Conservation (phyloP, 2,329 filamentous ascomycete species). For the Epicoccum nigrum region DNA sequence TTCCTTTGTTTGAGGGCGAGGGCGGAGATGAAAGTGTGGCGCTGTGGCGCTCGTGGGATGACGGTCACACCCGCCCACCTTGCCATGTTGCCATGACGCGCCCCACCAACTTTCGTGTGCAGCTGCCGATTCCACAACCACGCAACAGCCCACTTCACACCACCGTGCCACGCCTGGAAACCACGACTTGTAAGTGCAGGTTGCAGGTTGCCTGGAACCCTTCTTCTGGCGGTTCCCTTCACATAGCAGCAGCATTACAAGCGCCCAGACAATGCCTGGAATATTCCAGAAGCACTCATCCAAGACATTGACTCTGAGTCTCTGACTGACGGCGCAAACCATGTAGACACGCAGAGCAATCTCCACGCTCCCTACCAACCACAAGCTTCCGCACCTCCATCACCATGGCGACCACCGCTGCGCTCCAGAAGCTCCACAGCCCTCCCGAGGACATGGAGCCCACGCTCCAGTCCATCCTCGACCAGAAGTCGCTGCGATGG, state of each 20-base stretch:
- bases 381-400: neutral
- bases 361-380: neutral
- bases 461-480: conserved; percentile 89
- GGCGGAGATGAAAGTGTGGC: neutral
- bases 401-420: conserved; percentile 48
- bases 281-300: conserved; percentile 11
- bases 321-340: conserved; percentile 10
- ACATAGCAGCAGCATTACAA: neutral
- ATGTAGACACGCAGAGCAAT: neutral
- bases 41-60: conserved; percentile 2
- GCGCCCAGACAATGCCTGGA: neutral
- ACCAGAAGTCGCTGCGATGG: conserved; percentile 95
- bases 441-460: conserved; percentile 76
- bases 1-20: no score
- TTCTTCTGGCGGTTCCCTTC: neutral
- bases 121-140: neutral
- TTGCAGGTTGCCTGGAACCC: neutral
- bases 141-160: neutral
- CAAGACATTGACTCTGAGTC: conserved; percentile 7
- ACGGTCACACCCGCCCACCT: neutral
- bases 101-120: conserved; percentile 16
- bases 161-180: neutral
- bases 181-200: neutral
- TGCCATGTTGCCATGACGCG: conserved; percentile 12
- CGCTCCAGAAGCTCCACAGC: conserved; percentile 53